Evolutionary conservation across 2,329 filamentous ascomycete species (phyloP).

Genomic region (Phoma herbarum): DNA sequence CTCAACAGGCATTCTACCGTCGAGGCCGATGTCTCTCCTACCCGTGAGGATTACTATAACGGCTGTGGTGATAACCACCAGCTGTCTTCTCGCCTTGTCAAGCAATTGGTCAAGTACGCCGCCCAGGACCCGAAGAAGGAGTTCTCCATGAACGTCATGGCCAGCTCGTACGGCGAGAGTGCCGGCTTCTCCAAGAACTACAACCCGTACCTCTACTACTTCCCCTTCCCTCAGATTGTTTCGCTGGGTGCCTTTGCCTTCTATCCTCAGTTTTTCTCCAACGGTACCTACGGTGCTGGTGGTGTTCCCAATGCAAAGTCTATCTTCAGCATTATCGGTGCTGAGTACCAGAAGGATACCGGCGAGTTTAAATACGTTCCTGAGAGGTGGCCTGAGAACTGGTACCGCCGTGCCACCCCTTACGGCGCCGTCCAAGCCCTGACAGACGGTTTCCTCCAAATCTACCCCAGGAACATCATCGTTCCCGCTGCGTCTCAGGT

Average conservation of each 20-base stretch:
- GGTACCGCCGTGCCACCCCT: neutral
- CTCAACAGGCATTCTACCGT: neutral
- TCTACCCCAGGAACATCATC: constrained; percentile 37
- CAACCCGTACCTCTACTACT: constrained; percentile 55
- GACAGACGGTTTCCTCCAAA: neutral
- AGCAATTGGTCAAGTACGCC: neutral
- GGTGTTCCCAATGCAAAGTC: constrained; percentile 27
- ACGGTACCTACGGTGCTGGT: neutral
- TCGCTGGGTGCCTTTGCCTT: constrained; percentile 42
- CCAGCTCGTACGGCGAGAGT: constrained; percentile 36
- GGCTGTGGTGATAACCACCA: neutral
- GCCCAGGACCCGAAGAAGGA: neutral
- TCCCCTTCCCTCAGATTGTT: constrained; percentile 55
- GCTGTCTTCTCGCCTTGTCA: neutral
- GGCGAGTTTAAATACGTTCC: constrained; percentile 58
- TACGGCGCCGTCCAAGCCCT: neutral
- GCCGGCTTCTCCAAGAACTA: constrained; percentile 54
- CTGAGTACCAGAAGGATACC: constrained; percentile 53
- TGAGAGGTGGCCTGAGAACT: constrained; percentile 53
- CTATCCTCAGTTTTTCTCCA: neutral
- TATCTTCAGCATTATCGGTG: constrained; percentile 59
- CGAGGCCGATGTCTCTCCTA: neutral
- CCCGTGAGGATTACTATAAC: neutral
- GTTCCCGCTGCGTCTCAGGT: constrained; percentile 40
- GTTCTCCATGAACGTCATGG: neutral